Evolutionary conservation across 2,329 filamentous ascomycete genomes (phyloP).

Genomic region (Colletotrichum sp.): DNA sequence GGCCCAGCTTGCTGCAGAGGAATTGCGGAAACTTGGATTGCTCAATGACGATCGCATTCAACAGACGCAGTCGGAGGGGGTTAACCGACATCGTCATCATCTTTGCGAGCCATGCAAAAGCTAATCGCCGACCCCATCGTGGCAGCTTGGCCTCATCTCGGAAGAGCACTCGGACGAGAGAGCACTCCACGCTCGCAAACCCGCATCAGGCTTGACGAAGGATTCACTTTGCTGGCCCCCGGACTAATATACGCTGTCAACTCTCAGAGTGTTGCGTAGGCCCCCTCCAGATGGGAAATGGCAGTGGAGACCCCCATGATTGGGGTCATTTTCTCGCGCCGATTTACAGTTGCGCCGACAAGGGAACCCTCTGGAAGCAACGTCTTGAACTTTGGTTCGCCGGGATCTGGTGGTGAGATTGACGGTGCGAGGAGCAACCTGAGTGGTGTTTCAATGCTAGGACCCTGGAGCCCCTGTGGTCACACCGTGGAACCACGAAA

Average conservation of each 20-base stretch:
- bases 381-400: neutral
- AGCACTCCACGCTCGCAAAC: neutral
- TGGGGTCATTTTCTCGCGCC: constrained; percentile 9
- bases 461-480: neutral
- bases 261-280: neutral
- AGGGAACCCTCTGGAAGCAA: neutral
- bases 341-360: constrained; percentile 2
- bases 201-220: neutral
- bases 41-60: neutral
- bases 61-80: neutral
- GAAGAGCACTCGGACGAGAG: neutral
- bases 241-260: neutral
- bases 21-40: neutral
- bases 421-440: neutral
- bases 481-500: constrained; percentile 11
- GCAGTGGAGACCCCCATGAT: constrained; percentile 16
- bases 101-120: neutral
- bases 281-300: constrained; percentile 6
- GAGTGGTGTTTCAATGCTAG: neutral
- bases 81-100: neutral
- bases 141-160: constrained; percentile 8
- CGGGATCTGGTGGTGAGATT: neutral
- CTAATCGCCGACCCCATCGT: constrained; percentile 1
- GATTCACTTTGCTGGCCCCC: neutral
- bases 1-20: neutral